These are phyloP conservation scores for Platanus orientalis DNA, from an alignment of 164 flowering plant species.

Conservation along the genomic window DNA sequence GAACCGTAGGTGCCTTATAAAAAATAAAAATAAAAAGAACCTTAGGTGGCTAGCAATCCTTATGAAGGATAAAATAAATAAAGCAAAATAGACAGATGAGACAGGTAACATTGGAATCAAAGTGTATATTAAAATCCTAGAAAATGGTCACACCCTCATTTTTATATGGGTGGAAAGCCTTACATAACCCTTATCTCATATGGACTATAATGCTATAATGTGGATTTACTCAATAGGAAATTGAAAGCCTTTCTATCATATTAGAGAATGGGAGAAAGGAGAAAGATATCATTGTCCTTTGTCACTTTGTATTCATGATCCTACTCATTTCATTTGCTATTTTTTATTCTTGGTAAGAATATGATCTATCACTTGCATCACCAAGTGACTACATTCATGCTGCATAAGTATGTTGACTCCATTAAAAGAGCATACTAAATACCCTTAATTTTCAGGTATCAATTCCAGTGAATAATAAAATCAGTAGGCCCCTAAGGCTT, in stretches of 20 bases:
- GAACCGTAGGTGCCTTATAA: conserved; percentile 7
- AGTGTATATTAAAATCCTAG: neutral
- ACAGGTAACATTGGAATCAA: neutral
- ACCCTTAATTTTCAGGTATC: neutral
- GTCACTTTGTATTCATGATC: conserved; percentile 39
- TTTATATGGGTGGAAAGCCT: neutral
- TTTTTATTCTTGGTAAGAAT: conserved; percentile 14
- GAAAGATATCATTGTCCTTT: conserved; percentile 30
- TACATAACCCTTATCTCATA: conserved; percentile 25
- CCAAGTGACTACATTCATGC: conserved; percentile 16
- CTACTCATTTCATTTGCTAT: conserved; percentile 24
- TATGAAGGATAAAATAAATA: neutral
- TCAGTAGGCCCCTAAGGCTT: neutral
- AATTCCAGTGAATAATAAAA: neutral
- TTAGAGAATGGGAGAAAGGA: neutral
- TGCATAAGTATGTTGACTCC: conserved; percentile 24
- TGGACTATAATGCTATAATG: conserved; percentile 14
- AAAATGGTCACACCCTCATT: conserved; percentile 5
- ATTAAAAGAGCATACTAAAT: neutral
- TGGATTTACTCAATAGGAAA: conserved; percentile 16
- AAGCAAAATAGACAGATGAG: neutral
- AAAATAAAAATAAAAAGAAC: neutral
- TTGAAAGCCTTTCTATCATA: neutral
- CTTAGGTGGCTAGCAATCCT: neutral
- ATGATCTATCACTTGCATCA: conserved; percentile 31